phyloP scores from a whole-genome alignment of 164 flowering plant species.

The Vitis amurensis region DNA sequence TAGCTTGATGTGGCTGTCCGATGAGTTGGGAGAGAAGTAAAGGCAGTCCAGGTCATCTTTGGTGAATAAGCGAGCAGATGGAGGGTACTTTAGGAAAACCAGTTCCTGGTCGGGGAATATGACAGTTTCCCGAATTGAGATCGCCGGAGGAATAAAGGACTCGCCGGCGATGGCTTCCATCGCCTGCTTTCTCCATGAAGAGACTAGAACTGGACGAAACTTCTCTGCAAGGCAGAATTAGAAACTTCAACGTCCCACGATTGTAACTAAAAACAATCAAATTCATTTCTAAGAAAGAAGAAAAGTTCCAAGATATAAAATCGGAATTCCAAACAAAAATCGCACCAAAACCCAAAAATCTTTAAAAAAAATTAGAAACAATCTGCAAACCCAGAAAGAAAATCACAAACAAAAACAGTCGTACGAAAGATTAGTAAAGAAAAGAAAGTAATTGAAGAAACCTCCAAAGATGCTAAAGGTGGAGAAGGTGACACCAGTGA shows the following conservation, averaged over 20 bases:
- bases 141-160: background rate
- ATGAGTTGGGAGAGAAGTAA: conserved; percentile 32
- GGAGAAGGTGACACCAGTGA: conserved; percentile 46
- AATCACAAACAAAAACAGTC: background rate
- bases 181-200: conserved; percentile 29
- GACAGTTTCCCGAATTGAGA: conserved; percentile 50
- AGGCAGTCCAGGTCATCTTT: conserved; percentile 46
- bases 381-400: background rate
- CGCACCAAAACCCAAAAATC: background rate
- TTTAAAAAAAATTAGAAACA: background rate
- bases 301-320: background rate
- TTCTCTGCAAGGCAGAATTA: conserved; percentile 24
- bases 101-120: conserved; percentile 65
- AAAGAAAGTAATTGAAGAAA: background rate
- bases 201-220: conserved; percentile 43
- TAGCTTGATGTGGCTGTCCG: conserved; percentile 28
- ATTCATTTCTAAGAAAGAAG: background rate
- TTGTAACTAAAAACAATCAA: background rate
- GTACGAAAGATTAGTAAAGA: background rate
- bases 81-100: conserved; percentile 66
- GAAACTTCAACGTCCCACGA: background rate
- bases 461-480: conserved; percentile 42
- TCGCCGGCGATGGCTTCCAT: conserved; percentile 35
- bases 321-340: background rate
- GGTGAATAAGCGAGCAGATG: conserved; percentile 32